Evolutionary conservation across 768 basidiomycete species (phyloP).

Genomic region (Leccinum pellstonianum): DNA sequence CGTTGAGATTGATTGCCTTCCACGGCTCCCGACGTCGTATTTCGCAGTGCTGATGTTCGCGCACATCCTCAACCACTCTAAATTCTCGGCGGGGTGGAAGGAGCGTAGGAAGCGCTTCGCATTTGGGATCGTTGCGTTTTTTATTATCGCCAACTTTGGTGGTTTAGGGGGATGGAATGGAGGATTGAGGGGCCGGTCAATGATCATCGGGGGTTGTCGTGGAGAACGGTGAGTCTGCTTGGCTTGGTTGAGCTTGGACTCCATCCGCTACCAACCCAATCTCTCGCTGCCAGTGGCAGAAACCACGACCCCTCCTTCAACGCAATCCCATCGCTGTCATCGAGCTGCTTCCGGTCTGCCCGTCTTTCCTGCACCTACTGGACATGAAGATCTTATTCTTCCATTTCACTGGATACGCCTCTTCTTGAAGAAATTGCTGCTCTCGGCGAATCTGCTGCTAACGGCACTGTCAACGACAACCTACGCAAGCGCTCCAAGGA

Average conservation of each 20-base stretch:
- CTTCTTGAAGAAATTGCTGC: no score
- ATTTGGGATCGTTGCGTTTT: slow-evolving; percentile 60
- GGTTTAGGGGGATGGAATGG: slow-evolving; percentile 88
- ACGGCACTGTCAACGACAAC: no score
- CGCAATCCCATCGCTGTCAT: no score
- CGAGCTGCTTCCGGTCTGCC: no score
- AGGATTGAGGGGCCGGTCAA: slow-evolving; percentile 88
- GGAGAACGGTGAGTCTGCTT: slow-evolving; percentile 57
- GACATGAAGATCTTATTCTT: no score
- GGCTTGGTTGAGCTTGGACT: background rate
- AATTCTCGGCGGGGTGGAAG: slow-evolving; percentile 75
- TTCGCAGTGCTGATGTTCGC: slow-evolving; percentile 92
- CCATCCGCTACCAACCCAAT: no score
- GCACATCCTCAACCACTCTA: slow-evolving; percentile 88
- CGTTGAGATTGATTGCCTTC: background rate
- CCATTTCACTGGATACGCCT: no score
- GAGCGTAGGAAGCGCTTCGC: slow-evolving; percentile 64
- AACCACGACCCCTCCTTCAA: no score
- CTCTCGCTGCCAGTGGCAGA: no score
- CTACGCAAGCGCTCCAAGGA: no score
- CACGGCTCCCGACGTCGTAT: slow-evolving; percentile 90
- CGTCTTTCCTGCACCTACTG: no score
- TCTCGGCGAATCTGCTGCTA: no score
- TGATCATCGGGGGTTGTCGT: slow-evolving; percentile 74
- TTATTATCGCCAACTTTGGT: slow-evolving; percentile 83